A percentile compares a stretch with the other conserved stretches of the same genome.
Evolutionary conservation across 108 stramenopile genomes (phyloP).

Genomic region (Stephanodiscus triporus): DNA sequence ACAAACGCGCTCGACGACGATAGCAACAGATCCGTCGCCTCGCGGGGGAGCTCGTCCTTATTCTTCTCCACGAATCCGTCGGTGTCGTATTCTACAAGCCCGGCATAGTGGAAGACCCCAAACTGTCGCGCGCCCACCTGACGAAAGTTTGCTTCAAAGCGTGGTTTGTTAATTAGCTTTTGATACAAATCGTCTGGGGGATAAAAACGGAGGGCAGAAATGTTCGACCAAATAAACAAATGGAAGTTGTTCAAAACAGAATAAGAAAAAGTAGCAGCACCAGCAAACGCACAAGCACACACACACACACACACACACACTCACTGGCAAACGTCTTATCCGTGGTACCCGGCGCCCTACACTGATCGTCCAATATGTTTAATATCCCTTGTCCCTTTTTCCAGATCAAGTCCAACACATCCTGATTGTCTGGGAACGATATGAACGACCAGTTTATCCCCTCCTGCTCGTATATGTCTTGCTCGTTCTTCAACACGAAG

Average conservation of each 20-base stretch:
- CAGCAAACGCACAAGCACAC: too few species aligned
- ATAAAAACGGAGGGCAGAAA: not conserved
- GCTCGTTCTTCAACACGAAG: slow-evolving; percentile 62
- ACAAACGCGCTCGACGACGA: slow-evolving; percentile 49
- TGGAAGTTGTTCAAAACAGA: too few species aligned
- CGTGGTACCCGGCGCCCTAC: slow-evolving; percentile 59
- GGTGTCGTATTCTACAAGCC: slow-evolving; percentile 62
- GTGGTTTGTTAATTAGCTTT: slow-evolving; percentile 44
- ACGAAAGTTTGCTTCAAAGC: slow-evolving; percentile 61
- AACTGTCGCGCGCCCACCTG: slow-evolving; percentile 66
- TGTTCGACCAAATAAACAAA: not conserved
- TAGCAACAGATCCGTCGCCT: slow-evolving; percentile 50
- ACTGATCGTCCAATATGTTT: slow-evolving; percentile 66
- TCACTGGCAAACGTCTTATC: slow-evolving; percentile 58
- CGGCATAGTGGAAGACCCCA: slow-evolving; percentile 71
- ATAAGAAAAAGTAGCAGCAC: not conserved
- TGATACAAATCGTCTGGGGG: slow-evolving; percentile 43
- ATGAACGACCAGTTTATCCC: slow-evolving; percentile 66
- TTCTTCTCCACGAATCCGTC: slow-evolving; percentile 81
- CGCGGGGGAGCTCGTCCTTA: slow-evolving; percentile 69
- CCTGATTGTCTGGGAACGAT: slow-evolving; percentile 84
- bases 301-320: not conserved
- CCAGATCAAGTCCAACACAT: slow-evolving; percentile 81
- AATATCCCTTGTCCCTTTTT: slow-evolving; percentile 70
- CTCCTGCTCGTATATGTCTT: slow-evolving; percentile 65